phyloP scores from a whole-genome alignment of 2,329 filamentous ascomycete species.

The Triangularia setosa region DNA sequence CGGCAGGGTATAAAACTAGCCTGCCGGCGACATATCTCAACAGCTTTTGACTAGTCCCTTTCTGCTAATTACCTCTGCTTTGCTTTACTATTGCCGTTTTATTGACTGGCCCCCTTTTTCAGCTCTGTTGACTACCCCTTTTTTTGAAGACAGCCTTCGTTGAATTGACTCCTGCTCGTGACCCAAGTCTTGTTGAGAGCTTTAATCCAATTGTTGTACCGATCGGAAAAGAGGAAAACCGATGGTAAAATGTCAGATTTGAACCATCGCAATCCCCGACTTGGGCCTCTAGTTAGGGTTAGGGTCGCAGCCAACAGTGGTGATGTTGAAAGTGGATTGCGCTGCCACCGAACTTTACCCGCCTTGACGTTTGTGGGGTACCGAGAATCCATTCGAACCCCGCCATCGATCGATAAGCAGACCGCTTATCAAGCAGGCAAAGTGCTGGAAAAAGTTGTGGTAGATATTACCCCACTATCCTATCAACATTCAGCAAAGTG shows the following conservation, averaged over 20 bases:
- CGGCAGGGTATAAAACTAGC: too few species aligned
- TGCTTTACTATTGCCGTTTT: too few species aligned
- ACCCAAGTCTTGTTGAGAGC: too few species aligned
- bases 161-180: too few species aligned
- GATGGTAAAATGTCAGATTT: neutral
- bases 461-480: constrained; percentile 3
- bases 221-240: neutral
- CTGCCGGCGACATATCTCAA: too few species aligned
- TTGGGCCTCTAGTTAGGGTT: neutral
- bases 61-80: too few species aligned
- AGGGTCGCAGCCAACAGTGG: neutral
- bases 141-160: too few species aligned
- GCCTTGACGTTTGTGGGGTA: neutral
- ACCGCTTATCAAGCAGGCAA: neutral
- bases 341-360: neutral
- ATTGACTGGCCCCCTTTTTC: too few species aligned
- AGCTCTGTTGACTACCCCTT: too few species aligned
- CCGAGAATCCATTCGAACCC: neutral
- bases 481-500: neutral
- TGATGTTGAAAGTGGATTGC: neutral
- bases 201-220: too few species aligned
- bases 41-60: too few species aligned
- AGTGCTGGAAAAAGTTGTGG: neutral
- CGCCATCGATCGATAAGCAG: neutral
- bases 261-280: neutral